Conservation (phyloP, 139 green algal species). For the Chlorella sp. region DNA sequence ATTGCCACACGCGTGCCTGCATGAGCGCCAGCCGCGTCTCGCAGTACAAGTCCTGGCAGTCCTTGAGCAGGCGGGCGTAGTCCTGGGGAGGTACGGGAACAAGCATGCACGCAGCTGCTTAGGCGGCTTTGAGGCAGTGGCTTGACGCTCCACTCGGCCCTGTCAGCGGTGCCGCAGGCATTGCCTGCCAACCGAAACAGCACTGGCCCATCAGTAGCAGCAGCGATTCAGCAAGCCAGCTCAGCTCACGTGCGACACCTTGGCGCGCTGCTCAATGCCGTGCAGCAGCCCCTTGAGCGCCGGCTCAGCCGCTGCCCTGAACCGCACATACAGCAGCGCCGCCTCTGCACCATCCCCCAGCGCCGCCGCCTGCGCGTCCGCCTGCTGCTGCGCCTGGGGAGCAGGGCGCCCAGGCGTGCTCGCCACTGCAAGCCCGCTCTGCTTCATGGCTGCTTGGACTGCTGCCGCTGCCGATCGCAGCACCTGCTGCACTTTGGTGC, state of each 20-base stretch:
- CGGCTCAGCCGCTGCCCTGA: slow-evolving; percentile 88
- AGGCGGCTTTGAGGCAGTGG: too few relatives aligned
- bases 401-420: not conserved
- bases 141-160: too few relatives aligned
- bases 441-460: not conserved
- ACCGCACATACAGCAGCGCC: slow-evolving; percentile 94
- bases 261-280: slow-evolving; percentile 77
- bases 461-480: slow-evolving; percentile 57
- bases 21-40: slow-evolving; percentile 81
- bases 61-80: slow-evolving; percentile 88
- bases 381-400: not conserved
- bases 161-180: too few relatives aligned
- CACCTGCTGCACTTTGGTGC: slow-evolving; percentile 74
- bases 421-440: not conserved
- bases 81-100: slow-evolving; percentile 63
- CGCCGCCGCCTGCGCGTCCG: too few relatives aligned
- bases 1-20: too few relatives aligned
- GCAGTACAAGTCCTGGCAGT: slow-evolving; percentile 87
- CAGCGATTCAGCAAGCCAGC: not conserved
- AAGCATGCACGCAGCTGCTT: too few relatives aligned
- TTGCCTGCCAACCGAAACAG: too few relatives aligned
- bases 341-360: slow-evolving; percentile 80
- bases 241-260: slow-evolving; percentile 2
- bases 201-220: not conserved
- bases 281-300: slow-evolving; percentile 84